Evolutionary conservation across 768 basidiomycete genomes (phyloP), one percentile per base, ranked within the genome.

Genomic region (Phlebiopsis gigantea): DNA sequence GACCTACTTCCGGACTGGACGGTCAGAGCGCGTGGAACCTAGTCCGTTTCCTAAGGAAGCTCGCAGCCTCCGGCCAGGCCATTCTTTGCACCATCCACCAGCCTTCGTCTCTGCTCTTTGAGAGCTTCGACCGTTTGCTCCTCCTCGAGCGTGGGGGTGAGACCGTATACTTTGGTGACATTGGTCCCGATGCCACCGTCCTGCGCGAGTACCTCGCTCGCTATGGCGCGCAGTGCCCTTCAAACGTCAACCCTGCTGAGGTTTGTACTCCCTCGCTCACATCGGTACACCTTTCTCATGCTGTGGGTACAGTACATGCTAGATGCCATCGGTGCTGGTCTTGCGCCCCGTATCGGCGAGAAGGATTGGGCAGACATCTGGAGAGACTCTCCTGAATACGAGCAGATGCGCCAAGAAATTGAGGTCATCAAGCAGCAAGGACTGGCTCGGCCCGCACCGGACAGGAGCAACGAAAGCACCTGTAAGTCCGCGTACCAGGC

Each of bases 131-230:
- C 62, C 79, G 84, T 39, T 71, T 87, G 45, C 68, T 89, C 25
- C 73, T 88, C 9, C 73, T 87, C 15, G 84, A 93, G 63, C 75
- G 77, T 15, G 93, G 93, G 1, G 93, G 93, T 6, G 85, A 90
- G 68, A 93, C 92, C 0, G 90, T 94, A n/a, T 96, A 95, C 77
- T 95, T 91, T 65, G 93, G 93, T 43, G 87, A 90, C 59, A 90
- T 95, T 49, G 93, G 92, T 45, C 68, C 76, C 43, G 87, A 91
- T 60, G 88, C 90, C 3, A 65, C 72, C 1, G 74, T 83, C 31
- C 73, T 95, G 48, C 83, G 81, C 25, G 76, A 83, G 4, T 96
- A 96, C 73, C 92, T 94, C 66, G 81, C 82, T 22, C 75, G 76
- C 15, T 72, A 89, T 59, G 91, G 92, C 14, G 93, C 88, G 0